These are phyloP conservation scores for Opeltia flavorubescens DNA, from an alignment of 495 filamentous ascomycete genomes.

Conservation along the genomic window DNA sequence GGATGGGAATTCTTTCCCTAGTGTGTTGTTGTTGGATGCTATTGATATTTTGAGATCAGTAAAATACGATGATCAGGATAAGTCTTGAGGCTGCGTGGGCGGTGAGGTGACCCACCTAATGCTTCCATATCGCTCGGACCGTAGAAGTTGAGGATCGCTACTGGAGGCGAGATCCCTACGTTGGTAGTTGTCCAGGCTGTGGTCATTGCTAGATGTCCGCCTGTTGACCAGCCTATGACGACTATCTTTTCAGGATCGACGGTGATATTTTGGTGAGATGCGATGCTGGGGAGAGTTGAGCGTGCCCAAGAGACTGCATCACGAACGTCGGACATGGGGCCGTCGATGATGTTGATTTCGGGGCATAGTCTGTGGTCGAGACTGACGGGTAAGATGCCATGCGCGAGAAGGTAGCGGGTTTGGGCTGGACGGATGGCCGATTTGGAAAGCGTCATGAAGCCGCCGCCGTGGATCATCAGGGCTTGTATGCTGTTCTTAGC, in stretches of 20 bases:
- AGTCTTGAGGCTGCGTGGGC: not conserved
- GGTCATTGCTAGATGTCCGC: slow-evolving; percentile 36
- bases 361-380: slow-evolving; percentile 45
- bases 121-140: slow-evolving; percentile 26
- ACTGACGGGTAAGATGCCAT: slow-evolving; percentile 37
- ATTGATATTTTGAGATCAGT: not conserved
- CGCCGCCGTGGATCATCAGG: slow-evolving; percentile 37
- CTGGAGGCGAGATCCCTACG: slow-evolving; percentile 22
- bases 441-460: slow-evolving; percentile 32
- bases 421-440: slow-evolving; percentile 32
- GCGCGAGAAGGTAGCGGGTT: slow-evolving; percentile 22
- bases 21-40: slow-evolving; percentile 5
- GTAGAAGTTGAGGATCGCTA: slow-evolving; percentile 35
- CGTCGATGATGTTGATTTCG: slow-evolving; percentile 31
- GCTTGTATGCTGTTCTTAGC: slow-evolving; percentile 19
- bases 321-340: slow-evolving; percentile 36
- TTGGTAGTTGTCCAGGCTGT: slow-evolving; percentile 24
- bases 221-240: slow-evolving; percentile 42
- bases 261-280: slow-evolving; percentile 29
- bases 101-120: slow-evolving; percentile 10
- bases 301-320: slow-evolving; percentile 35
- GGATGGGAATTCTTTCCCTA: slow-evolving; percentile 9
- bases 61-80: not conserved
- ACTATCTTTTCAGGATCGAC: slow-evolving; percentile 27
- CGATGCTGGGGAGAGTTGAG: slow-evolving; percentile 22